Percentiles rank a stretch among this genome's conserved stretches.
These are phyloP conservation scores for Eucommia ulmoides DNA, from an alignment of 257 asterid genomes.

Conservation along the genomic window DNA sequence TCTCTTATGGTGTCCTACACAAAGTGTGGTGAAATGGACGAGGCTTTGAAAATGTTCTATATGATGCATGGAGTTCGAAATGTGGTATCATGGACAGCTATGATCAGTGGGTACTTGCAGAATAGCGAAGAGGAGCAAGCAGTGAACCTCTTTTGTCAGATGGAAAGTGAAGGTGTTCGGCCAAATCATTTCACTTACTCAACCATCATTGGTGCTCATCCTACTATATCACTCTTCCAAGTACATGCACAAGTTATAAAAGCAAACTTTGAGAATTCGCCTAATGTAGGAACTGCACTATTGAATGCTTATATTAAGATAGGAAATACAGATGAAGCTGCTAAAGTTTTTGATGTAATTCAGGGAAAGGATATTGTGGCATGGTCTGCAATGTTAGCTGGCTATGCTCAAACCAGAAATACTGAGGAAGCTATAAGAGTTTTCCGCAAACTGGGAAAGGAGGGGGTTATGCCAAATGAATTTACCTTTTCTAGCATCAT, in stretches of 20 bases:
- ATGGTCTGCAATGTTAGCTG: constrained; percentile 94
- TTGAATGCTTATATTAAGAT: constrained; percentile 63
- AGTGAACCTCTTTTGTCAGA: constrained; percentile 41
- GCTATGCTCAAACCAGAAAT: constrained; percentile 61
- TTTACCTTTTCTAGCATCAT: constrained; percentile 75
- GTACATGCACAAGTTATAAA: constrained; percentile 68
- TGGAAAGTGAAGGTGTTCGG: constrained; percentile 50
- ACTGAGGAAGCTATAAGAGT: constrained; percentile 47
- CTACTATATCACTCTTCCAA: constrained; percentile 39
- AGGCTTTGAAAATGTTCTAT: constrained; percentile 53
- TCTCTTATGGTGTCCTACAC: constrained; percentile 70
- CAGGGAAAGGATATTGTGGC: constrained; percentile 75
- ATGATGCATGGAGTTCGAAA: constrained; percentile 23
- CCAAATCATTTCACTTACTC: constrained; percentile 84
- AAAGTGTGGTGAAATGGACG: constrained; percentile 56
- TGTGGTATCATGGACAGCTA: constrained; percentile 90
- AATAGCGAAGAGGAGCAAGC: constrained; percentile 44
- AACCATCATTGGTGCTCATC: constrained; percentile 52
- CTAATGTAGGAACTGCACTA: constrained; percentile 79
- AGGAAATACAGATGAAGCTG: constrained; percentile 40
- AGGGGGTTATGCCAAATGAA: constrained; percentile 66
- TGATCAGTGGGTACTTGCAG: constrained; percentile 68
- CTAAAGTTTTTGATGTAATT: constrained; percentile 45
- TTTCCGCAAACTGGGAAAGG: constrained; percentile 35
- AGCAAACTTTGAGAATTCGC: constrained; percentile 44